These are phyloP conservation scores for Xerophyta viscosa DNA, from an alignment of 106 monocot genomes.

Conservation along the genomic window DNA sequence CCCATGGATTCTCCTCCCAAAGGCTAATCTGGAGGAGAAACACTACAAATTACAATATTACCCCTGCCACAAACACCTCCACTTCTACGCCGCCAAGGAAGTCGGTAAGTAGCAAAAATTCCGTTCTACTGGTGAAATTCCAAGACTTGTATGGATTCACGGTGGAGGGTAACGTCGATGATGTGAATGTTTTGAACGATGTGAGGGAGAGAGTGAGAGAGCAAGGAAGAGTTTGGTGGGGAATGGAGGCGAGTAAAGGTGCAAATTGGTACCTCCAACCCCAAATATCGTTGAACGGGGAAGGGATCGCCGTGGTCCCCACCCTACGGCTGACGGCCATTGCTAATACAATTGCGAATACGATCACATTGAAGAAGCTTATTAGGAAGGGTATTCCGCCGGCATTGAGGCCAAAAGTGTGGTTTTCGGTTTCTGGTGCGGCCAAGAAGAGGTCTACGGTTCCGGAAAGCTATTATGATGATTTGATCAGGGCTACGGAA, in stretches of 20 bases:
- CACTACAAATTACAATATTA: constrained; percentile 9
- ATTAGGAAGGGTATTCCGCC: constrained; percentile 89
- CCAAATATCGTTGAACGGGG: constrained; percentile 48
- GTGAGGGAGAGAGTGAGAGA: constrained; percentile 84
- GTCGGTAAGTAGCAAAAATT: constrained; percentile 11
- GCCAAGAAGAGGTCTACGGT: constrained; percentile 87
- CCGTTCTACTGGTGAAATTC: constrained; percentile 63
- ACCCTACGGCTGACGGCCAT: constrained; percentile 59
- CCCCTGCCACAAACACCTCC: constrained; percentile 12
- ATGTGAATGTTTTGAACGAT: constrained; percentile 96
- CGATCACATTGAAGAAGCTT: constrained; percentile 60
- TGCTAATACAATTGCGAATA: constrained; percentile 57
- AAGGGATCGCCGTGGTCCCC: constrained; percentile 45
- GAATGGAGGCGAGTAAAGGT: constrained; percentile 79
- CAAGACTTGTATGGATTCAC: constrained; percentile 91
- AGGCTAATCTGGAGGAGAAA: constrained; percentile 28
- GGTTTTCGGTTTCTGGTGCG: constrained; percentile 83
- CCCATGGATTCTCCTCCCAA: constrained; percentile 24
- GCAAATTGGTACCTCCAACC: constrained; percentile 85
- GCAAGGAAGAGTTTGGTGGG: constrained; percentile 87
- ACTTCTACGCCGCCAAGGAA: constrained; percentile 4
- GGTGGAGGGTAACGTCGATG: constrained; percentile 84
- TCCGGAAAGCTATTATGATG: constrained; percentile 91
- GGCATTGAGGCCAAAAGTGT: constrained; percentile 65
- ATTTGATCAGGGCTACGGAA: constrained; percentile 64